A percentile compares a stretch with the other conserved stretches of the same genome.
These are phyloP conservation scores for Heterobasidion occidentale DNA, from an alignment of 1,284 basidiomycete genomes.

Conservation along the genomic window DNA sequence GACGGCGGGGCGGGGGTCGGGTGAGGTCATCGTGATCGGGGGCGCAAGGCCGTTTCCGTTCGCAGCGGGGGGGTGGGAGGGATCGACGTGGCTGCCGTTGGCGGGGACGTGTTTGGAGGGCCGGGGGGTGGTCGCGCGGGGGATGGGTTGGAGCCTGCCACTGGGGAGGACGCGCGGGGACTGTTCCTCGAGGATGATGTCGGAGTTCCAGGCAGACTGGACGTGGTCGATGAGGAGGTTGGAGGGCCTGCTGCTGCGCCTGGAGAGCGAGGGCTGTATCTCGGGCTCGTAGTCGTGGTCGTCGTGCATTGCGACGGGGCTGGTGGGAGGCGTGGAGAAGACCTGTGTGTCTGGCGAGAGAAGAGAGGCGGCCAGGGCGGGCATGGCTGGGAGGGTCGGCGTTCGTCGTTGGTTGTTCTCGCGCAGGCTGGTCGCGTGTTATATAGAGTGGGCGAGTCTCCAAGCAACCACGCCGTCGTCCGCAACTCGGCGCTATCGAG, in stretches of 20 bases:
- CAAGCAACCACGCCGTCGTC: background rate
- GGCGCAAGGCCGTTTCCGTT: background rate
- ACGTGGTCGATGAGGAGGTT: constrained; percentile 20
- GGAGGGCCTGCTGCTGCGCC: constrained; percentile 21
- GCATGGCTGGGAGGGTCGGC: constrained; percentile 3
- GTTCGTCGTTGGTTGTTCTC: background rate
- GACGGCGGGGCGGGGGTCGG: background rate
- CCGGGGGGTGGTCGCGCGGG: constrained; percentile 8
- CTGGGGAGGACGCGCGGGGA: constrained; percentile 16
- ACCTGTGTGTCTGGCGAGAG: constrained; percentile 40
- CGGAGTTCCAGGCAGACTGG: constrained; percentile 17
- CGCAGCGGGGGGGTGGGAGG: background rate
- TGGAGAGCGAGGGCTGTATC: constrained; percentile 25
- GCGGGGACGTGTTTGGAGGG: background rate
- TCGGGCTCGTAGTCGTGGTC: constrained; percentile 15
- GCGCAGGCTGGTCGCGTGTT: background rate
- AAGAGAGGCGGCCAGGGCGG: constrained; percentile 7
- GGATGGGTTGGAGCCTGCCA: constrained; percentile 7
- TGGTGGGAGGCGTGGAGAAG: constrained; percentile 58
- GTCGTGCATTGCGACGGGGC: constrained; percentile 27
- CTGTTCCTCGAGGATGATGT: constrained; percentile 24
- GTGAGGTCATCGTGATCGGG: background rate
- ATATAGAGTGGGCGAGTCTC: background rate
- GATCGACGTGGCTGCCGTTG: background rate
- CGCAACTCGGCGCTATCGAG: no score